phyloP scores from a whole-genome alignment of 1,284 basidiomycete species.

The Wolfiporia cocos region DNA sequence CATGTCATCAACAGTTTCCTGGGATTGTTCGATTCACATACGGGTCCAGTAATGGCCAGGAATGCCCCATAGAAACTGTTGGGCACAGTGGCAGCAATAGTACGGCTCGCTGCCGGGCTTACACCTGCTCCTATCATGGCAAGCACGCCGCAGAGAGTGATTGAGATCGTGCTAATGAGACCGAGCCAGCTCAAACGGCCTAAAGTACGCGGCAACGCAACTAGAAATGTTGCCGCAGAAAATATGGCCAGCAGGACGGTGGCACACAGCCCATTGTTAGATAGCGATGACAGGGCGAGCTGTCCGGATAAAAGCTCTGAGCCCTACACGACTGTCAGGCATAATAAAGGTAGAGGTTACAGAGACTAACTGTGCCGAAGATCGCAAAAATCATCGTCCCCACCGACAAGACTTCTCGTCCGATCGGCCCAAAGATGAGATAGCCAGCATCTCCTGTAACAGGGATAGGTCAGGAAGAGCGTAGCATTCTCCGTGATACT shows the following conservation, averaged over 20 bases:
- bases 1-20: too few species aligned
- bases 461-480: neutral
- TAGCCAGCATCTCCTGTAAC: conserved; percentile 45
- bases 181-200: conserved; percentile 40
- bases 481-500: neutral
- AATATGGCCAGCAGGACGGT: conserved; percentile 41
- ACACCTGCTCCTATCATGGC: conserved; percentile 46
- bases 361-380: conserved; percentile 33
- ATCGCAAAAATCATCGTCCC: conserved; percentile 51
- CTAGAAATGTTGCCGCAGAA: conserved; percentile 33
- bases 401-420: conserved; percentile 38
- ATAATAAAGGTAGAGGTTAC: neutral
- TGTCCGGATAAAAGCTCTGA: conserved; percentile 44
- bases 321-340: conserved; percentile 26
- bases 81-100: conserved; percentile 32
- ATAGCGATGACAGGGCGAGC: conserved; percentile 42
- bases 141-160: conserved; percentile 37
- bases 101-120: conserved; percentile 38
- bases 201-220: conserved; percentile 45
- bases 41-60: conserved; percentile 48
- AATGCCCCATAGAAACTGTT: conserved; percentile 45
- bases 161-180: conserved; percentile 35
- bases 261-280: conserved; percentile 40
- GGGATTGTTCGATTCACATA: too few species aligned
- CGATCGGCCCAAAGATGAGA: conserved; percentile 43